Evolutionary conservation across 1,284 basidiomycete species (phyloP).

Genomic region (Calocybe gambosa): DNA sequence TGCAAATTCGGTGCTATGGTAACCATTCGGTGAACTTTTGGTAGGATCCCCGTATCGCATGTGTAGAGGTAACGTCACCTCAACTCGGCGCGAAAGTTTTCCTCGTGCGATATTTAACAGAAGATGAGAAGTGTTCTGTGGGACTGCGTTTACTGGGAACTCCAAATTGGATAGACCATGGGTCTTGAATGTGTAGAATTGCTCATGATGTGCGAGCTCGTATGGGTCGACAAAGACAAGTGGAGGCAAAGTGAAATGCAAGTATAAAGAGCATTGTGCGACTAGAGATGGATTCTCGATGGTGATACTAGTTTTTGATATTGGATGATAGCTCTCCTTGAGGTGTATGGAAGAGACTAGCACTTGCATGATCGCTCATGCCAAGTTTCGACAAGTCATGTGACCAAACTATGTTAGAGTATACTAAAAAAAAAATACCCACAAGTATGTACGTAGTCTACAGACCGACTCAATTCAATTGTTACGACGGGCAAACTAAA

Average conservation of each 20-base stretch:
- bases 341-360: constrained; percentile 11
- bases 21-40: constrained; percentile 8
- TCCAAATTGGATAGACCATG: constrained; percentile 43
- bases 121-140: constrained; percentile 28
- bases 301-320: constrained; percentile 10
- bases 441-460: no score
- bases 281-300: constrained; percentile 5
- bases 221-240: constrained; percentile 46
- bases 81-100: constrained; percentile 13
- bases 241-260: constrained; percentile 37
- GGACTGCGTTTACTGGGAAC: constrained; percentile 39
- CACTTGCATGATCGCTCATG: no score
- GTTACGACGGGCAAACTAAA: no score
- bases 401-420: no score
- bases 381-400: no score
- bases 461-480: no score
- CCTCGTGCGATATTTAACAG: constrained; percentile 27
- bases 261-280: constrained; percentile 32
- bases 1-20: constrained; percentile 21
- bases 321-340: constrained; percentile 14
- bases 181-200: constrained; percentile 34
- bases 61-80: constrained; percentile 43
- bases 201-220: constrained; percentile 41
- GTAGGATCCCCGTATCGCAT: constrained; percentile 39
- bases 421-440: no score